Evolutionary conservation across 2,329 filamentous ascomycete genomes (phyloP), one percentile per base, ranked within the genome.

Genomic region (Curvularia eragrostidis): DNA sequence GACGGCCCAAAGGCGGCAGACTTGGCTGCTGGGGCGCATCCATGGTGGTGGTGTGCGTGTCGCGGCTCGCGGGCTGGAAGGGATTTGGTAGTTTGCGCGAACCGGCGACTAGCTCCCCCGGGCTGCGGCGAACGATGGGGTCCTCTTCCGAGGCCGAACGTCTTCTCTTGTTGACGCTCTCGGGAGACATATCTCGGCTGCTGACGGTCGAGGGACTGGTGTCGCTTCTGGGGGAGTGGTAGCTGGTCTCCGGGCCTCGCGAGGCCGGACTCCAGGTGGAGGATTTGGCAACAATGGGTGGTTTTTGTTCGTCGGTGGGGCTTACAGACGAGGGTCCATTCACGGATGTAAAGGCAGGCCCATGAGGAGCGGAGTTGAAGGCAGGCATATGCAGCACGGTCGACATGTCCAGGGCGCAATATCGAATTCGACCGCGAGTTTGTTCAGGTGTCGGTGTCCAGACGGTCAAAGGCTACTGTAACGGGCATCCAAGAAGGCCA

Each of bases 71-170:
- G 44, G 75, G 77, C 58, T 80, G 44, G 58, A 71, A 69, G 21
- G 68, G 58, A 15, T 64, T 57, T 68, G 74, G 58, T 60, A 73
- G 63, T 70, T 74, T 60, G 67, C 75, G 61, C 78, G 79, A 69
- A 66, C 79, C 67, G 58, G 71, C 48, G 73, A 70, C 50, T 65
- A 59, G 26, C 21, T 47, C 54, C 32, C 67, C 75, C 53, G 77
- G 71, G 49, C 65, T 76, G 57, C 76, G 74, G 56, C 76, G 78
- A n/a, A 71, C 71, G 65, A 71, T 62, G 72, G 66, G 52, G 70
- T 75, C 63, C 60, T 70, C 65, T 64, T 80, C 75, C 5, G 89
- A 91, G 44, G 82, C 79, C 6, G 90, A 91, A 59, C 90, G 85
- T 76, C 92, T 94, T 56, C 83, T 76, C 64, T 83, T 84, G 68